These are phyloP conservation scores for Kregervanrija fluxuum DNA, from an alignment of 805 yeast species.

Conservation along the genomic window DNA sequence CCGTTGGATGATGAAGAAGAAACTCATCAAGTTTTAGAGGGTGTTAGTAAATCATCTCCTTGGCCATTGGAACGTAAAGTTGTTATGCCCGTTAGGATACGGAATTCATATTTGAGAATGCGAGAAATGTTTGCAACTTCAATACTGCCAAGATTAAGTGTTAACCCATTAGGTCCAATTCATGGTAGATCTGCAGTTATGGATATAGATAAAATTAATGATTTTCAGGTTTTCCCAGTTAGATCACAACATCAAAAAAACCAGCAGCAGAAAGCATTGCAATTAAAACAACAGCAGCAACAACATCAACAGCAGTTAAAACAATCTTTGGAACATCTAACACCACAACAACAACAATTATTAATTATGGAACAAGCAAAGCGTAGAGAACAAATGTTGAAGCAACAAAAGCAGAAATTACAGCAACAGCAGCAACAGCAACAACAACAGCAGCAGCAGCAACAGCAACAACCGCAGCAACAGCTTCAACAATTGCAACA, in stretches of 20 bases:
- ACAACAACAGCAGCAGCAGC: conserved; percentile 3
- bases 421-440: conserved; percentile 6
- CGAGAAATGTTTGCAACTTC: conserved; percentile 93
- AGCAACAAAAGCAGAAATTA: conserved; percentile 10
- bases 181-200: conserved; percentile 76
- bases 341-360: conserved; percentile 7
- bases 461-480: conserved; percentile 7
- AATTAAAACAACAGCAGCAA: conserved; percentile 10
- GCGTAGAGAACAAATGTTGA: conserved; percentile 19
- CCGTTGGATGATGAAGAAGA: conserved; percentile 85
- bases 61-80: conserved; percentile 77
- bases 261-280: conserved; percentile 13
- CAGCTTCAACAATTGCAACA: conserved; percentile 2
- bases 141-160: conserved; percentile 52
- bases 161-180: conserved; percentile 61
- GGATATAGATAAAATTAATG: conserved; percentile 62
- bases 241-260: conserved; percentile 38
- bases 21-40: conserved; percentile 83
- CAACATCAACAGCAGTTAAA: conserved; percentile 5
- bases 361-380: conserved; percentile 4
- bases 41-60: conserved; percentile 74
- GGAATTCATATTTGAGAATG: conserved; percentile 75
- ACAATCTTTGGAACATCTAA: neutral
- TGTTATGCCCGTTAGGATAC: conserved; percentile 58
- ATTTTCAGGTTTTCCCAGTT: conserved; percentile 46